Conservation (phyloP, 345 rosid genomes). For the Theobroma cacao region DNA sequence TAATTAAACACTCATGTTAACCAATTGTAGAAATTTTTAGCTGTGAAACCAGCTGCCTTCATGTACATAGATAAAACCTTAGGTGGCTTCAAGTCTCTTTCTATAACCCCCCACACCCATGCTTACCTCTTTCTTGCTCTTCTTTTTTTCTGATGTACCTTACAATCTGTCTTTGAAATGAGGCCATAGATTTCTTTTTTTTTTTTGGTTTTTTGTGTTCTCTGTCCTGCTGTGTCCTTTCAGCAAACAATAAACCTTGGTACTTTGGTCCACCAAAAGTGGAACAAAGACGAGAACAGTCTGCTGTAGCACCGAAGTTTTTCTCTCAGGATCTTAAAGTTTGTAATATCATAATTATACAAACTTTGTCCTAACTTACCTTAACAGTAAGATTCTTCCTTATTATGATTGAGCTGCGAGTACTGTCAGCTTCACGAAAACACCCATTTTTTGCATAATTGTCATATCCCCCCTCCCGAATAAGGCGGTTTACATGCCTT, state of each 20-base stretch:
- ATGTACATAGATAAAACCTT: neutral
- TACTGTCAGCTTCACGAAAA: neutral
- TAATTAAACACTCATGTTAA: too few species aligned
- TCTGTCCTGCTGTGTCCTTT: neutral
- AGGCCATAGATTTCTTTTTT: neutral
- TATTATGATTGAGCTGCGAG: neutral
- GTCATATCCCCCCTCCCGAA: neutral
- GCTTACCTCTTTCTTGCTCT: neutral
- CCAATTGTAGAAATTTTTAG: too few species aligned
- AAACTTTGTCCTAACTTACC: neutral
- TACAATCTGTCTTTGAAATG: neutral
- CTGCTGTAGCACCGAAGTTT: neutral
- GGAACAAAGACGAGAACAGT: neutral
- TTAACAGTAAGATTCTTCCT: neutral
- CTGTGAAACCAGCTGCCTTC: neutral
- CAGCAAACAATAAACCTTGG: neutral
- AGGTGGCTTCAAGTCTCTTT: neutral
- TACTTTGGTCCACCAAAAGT: neutral
- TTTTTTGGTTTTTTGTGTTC: neutral
- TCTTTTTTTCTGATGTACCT: neutral
- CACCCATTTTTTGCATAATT: neutral
- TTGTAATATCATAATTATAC: neutral
- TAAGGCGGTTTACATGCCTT: neutral
- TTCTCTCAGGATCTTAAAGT: neutral
- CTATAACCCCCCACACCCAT: neutral